A percentile compares a stretch with the other conserved stretches of the same genome.
phyloP scores from a whole-genome alignment of 1,139 yeast species.

The Pichiaceae sp. region DNA sequence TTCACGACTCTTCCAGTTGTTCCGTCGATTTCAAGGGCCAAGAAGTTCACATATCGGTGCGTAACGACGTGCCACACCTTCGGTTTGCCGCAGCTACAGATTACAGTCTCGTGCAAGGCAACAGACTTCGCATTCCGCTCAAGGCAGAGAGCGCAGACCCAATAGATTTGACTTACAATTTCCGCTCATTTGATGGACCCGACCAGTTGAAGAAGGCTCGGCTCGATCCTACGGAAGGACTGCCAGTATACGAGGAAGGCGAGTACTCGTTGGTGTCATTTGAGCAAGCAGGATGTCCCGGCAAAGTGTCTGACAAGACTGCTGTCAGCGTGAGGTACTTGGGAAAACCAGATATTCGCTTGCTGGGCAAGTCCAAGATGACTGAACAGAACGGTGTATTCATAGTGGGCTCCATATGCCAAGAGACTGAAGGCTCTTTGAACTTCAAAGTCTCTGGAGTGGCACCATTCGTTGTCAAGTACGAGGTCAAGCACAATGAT shows the following conservation, averaged over 20 bases:
- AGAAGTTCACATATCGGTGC: slow-evolving; percentile 52
- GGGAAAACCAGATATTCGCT: slow-evolving; percentile 45
- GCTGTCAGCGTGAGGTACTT: slow-evolving; percentile 40
- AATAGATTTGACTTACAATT: slow-evolving; percentile 37
- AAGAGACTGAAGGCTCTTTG: slow-evolving; percentile 20
- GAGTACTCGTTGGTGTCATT: slow-evolving; percentile 50
- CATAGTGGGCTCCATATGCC: slow-evolving; percentile 14
- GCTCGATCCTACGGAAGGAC: slow-evolving; percentile 26
- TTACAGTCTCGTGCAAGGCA: slow-evolving; percentile 53
- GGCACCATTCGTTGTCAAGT: slow-evolving; percentile 68
- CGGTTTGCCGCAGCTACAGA: slow-evolving; percentile 21
- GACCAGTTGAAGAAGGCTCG: slow-evolving; percentile 4
- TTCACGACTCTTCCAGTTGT: slow-evolving; percentile 71
- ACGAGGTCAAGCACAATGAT: slow-evolving; percentile 54
- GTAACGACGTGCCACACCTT: slow-evolving; percentile 52
- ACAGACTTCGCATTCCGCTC: slow-evolving; percentile 48
- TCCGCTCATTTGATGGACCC: slow-evolving; percentile 23
- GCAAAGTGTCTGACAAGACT: slow-evolving; percentile 35
- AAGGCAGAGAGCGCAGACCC: slow-evolving; percentile 32
- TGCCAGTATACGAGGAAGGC: slow-evolving; percentile 51
- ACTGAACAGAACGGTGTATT: slow-evolving; percentile 3
- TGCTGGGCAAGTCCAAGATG: slow-evolving; percentile 9
- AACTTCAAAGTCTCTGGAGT: slow-evolving; percentile 49
- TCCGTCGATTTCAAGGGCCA: slow-evolving; percentile 54
- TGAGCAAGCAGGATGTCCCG: slow-evolving; percentile 62